Conservation (phyloP, 768 basidiomycete species). For the Panellus pusillus region DNA sequence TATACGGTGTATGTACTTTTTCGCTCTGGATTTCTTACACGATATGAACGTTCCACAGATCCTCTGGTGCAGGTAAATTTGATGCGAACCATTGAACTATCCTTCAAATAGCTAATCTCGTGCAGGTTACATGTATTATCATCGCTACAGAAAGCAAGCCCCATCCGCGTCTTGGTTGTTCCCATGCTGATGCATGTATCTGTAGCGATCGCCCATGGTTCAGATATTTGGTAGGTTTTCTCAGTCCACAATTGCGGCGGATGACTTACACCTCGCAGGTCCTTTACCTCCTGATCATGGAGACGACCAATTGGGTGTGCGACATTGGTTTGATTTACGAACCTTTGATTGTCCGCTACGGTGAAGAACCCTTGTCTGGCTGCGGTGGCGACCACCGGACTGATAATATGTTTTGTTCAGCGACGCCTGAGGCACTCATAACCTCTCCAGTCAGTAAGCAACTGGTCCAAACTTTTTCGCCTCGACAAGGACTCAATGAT, state of each 20-base stretch:
- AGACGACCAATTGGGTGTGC: conserved; percentile 7
- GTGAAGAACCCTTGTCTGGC: background rate
- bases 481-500: no score
- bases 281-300: conserved; percentile 1
- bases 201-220: conserved; percentile 7
- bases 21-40: background rate
- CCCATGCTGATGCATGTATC: no score
- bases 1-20: background rate
- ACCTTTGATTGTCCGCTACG: conserved; percentile 3
- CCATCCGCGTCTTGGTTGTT: background rate
- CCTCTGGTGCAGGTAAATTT: background rate
- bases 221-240: background rate
- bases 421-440: no score
- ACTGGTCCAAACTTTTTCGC: no score
- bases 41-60: background rate
- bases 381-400: background rate
- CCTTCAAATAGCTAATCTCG: no score
- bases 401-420: no score
- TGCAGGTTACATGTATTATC: background rate
- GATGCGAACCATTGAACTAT: no score
- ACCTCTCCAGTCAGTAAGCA: no score
- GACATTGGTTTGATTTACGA: conserved; percentile 6
- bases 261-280: background rate
- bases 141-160: background rate
- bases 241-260: no score